These are phyloP conservation scores for Hypholoma sublateritium DNA, from an alignment of 768 basidiomycete genomes.

Conservation along the genomic window DNA sequence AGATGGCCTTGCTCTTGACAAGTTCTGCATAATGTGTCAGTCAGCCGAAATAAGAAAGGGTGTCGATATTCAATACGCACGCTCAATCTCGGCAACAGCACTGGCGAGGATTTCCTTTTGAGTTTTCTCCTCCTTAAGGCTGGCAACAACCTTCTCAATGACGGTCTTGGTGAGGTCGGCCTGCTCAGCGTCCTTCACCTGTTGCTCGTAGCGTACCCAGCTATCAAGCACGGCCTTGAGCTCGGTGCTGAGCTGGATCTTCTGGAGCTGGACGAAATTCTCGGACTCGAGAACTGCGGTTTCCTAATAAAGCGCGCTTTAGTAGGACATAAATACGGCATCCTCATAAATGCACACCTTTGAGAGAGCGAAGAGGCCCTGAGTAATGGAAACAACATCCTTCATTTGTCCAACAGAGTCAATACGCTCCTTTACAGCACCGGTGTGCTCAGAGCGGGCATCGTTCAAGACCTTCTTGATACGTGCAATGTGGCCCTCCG, in stretches of 20 bases:
- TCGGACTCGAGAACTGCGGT: conserved; percentile 89
- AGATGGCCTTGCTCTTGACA: conserved; percentile 92
- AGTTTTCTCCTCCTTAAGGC: conserved; percentile 82
- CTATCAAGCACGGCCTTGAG: conserved; percentile 94
- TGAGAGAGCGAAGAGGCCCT: conserved; percentile 88
- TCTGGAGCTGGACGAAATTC: conserved; percentile 89
- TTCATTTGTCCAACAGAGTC: conserved; percentile 90
- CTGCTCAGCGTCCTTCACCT: conserved; percentile 96
- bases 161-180: conserved; percentile 84
- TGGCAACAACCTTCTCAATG: conserved; percentile 84
- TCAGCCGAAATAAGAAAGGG: neutral
- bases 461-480: conserved; percentile 80
- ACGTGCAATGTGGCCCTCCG: conserved; percentile 80
- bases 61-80: conserved; percentile 50
- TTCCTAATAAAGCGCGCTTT: conserved; percentile 52
- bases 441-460: conserved; percentile 87
- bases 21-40: conserved; percentile 53
- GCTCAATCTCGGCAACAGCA: conserved; percentile 89
- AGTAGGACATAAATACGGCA: neutral
- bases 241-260: conserved; percentile 82
- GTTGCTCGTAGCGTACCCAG: conserved; percentile 98
- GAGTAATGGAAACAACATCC: conserved; percentile 90
- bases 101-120: conserved; percentile 80
- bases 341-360: conserved; percentile 53
- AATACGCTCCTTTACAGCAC: conserved; percentile 92